phyloP scores from a whole-genome alignment of 75 land plant species.

The Pinus tabuliformis region DNA sequence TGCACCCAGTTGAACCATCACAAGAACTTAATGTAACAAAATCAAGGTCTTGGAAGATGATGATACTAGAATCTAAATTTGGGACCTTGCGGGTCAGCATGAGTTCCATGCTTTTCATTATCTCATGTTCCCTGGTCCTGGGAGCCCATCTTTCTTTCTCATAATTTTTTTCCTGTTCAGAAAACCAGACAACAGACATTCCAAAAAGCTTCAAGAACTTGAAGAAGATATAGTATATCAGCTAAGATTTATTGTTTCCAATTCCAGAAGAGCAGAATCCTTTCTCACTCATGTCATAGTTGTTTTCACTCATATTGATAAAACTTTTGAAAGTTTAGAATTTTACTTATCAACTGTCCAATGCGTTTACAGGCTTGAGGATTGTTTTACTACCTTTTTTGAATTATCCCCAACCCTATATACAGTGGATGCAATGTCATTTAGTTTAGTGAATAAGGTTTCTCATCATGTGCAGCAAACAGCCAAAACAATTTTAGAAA shows the following conservation, averaged over 20 bases:
- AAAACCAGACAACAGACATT: slow-evolving; percentile 46
- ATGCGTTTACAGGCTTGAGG: slow-evolving; percentile 44
- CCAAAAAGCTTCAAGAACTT: slow-evolving; percentile 40
- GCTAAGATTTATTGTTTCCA: slow-evolving; percentile 77
- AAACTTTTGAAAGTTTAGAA: slow-evolving; percentile 30
- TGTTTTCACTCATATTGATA: slow-evolving; percentile 67
- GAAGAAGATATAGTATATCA: slow-evolving; percentile 73
- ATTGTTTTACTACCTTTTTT: slow-evolving; percentile 47
- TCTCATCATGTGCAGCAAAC: slow-evolving; percentile 46
- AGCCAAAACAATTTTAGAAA: slow-evolving; percentile 49
- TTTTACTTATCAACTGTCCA: slow-evolving; percentile 16
- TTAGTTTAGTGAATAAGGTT: slow-evolving; percentile 49
- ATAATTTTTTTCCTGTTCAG: slow-evolving; percentile 48
- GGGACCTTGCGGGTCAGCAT: slow-evolving; percentile 74
- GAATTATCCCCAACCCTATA: slow-evolving; percentile 63
- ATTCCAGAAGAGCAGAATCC: slow-evolving; percentile 49
- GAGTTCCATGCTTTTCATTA: slow-evolving; percentile 73
- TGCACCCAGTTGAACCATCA: slow-evolving; percentile 46
- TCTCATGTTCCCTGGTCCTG: slow-evolving; percentile 69
- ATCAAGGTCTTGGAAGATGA: slow-evolving; percentile 59
- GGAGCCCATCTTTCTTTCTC: slow-evolving; percentile 63
- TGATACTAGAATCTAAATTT: slow-evolving; percentile 64
- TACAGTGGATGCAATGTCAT: slow-evolving; percentile 68
- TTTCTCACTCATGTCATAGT: slow-evolving; percentile 47
- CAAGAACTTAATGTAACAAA: slow-evolving; percentile 50